Evolutionary conservation across 2,329 filamentous ascomycete species (phyloP).

Genomic region (Zymoseptoria brevis): DNA sequence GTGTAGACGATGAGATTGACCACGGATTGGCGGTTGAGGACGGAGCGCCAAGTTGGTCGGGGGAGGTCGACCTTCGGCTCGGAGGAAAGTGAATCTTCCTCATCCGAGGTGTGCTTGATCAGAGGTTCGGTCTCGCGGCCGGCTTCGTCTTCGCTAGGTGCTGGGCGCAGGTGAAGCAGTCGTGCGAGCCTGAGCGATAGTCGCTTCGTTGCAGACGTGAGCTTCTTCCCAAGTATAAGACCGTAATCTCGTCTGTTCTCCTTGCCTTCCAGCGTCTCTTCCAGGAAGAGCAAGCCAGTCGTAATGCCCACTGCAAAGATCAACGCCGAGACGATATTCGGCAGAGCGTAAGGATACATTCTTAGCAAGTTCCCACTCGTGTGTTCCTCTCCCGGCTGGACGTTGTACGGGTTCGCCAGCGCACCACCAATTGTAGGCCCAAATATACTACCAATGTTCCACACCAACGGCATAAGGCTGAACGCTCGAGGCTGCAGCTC

Average conservation of each 20-base stretch:
- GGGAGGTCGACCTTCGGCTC: slow-evolving; percentile 18
- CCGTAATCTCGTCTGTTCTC: slow-evolving; percentile 66
- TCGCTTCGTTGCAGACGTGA: slow-evolving; percentile 36
- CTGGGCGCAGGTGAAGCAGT: slow-evolving; percentile 6
- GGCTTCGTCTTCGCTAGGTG: slow-evolving; percentile 1
- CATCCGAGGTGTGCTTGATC: slow-evolving; percentile 17
- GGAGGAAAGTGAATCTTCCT: slow-evolving; percentile 8
- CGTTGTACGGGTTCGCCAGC: slow-evolving; percentile 69
- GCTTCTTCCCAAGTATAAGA: slow-evolving; percentile 59
- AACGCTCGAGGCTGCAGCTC: slow-evolving; percentile 84
- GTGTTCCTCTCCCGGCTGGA: slow-evolving; percentile 50
- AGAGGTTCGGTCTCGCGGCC: slow-evolving; percentile 21
- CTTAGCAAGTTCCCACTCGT: slow-evolving; percentile 57
- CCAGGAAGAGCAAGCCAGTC: slow-evolving; percentile 69
- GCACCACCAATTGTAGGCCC: slow-evolving; percentile 83
- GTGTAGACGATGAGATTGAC: slow-evolving; percentile 73
- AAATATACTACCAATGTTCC: slow-evolving; percentile 79
- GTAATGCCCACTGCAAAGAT: slow-evolving; percentile 73
- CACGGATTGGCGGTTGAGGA: slow-evolving; percentile 66
- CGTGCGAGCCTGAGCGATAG: slow-evolving; percentile 12
- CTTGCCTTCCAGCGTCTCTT: slow-evolving; percentile 73
- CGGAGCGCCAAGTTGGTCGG: slow-evolving; percentile 47
- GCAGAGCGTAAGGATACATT: slow-evolving; percentile 71
- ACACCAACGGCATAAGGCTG: slow-evolving; percentile 85
- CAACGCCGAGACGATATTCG: slow-evolving; percentile 67